A percentile compares a stretch with the other conserved stretches of the same genome.
Conservation (phyloP, 805 yeast species). For the Schizosaccharomyces japonicus region DNA sequence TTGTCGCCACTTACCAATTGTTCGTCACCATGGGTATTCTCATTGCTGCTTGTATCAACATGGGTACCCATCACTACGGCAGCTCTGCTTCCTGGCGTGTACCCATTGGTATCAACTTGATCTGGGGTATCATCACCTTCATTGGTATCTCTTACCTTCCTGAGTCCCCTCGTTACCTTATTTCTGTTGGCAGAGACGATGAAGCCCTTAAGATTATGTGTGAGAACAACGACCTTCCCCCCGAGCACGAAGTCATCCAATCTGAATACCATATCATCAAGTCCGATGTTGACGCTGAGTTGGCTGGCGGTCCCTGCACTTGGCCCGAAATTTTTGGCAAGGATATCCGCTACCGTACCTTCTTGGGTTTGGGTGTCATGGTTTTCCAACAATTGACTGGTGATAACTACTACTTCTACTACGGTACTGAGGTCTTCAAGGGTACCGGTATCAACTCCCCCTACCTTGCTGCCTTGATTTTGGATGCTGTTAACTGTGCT, state of each 20-base stretch:
- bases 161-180: conserved; percentile 43
- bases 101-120: conserved; percentile 49
- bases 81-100: conserved; percentile 43
- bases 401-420: conserved; percentile 43
- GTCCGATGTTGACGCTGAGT: conserved; percentile 28
- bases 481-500: conserved; percentile 31
- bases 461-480: conserved; percentile 26
- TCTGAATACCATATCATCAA: conserved; percentile 18
- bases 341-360: conserved; percentile 14
- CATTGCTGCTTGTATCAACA: conserved; percentile 45
- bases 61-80: conserved; percentile 33
- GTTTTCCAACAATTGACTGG: conserved; percentile 41
- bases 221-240: conserved; percentile 13
- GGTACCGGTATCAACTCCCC: conserved; percentile 13
- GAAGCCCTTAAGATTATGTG: conserved; percentile 2
- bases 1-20: conserved; percentile 57
- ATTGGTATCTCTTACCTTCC: conserved; percentile 46
- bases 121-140: conserved; percentile 27
- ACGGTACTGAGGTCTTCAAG: conserved; percentile 32
- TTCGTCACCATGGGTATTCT: conserved; percentile 52
- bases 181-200: conserved; percentile 4
- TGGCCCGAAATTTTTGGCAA: conserved; percentile 30
- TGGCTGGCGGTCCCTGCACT: conserved; percentile 25
- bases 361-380: conserved; percentile 25
- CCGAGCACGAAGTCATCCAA: conserved; percentile 12